Base-by-base conservation (phyloP, 1,284 basidiomycete genomes). In the Fomitopsis schrenkii region DNA sequence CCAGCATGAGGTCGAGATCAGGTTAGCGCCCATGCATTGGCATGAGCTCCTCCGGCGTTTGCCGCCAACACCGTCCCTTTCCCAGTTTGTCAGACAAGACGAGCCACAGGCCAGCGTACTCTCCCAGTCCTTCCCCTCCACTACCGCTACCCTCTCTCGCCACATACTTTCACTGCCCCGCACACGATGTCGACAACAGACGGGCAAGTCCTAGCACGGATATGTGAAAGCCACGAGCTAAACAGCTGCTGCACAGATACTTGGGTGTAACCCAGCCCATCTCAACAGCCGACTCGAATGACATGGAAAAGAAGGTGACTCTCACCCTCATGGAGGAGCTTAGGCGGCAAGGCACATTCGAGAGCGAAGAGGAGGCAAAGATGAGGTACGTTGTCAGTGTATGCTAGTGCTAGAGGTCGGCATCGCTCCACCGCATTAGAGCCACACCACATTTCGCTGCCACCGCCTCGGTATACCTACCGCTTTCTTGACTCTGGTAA, bases 181-280 rank as follows among this genome's bases (percentile, higher is more conserved):
- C 15, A 5, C 28, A 45, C 36, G 14, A 66, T 66, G 64, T 55
- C 64, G 35, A 53, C 64, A 50, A 59, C 57, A n/a, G 63, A 67
- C n/a, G 68, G 67, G 70, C 69, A 59, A 36, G 64, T 48, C 22
- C 38, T 5, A 30, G 5, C 1, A 12, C n/a, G 15, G 7, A 38
- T 17, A 19, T 19, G n/a, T 22, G n/a, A 22, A 17, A 10, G 35
- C 15, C 6, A 9, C n/a, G 19, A n/a, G 46, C 58, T 46, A 36
- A 56, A 40, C 4, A 14, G 19, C 19, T 12, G 44, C 36, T 44
- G 55, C 36, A 35, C 66, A 91, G 90, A 68, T 87, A 83, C 75
- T 79, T 88, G 57, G 91, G 91, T 62, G 90, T 93, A 38, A 98
- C 97, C 15, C 92, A 94, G 54, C 96, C 97, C 55, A 97, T 99